These are phyloP conservation scores for Salvia sclarea DNA, from an alignment of 305 asterid species.

Conservation along the genomic window DNA sequence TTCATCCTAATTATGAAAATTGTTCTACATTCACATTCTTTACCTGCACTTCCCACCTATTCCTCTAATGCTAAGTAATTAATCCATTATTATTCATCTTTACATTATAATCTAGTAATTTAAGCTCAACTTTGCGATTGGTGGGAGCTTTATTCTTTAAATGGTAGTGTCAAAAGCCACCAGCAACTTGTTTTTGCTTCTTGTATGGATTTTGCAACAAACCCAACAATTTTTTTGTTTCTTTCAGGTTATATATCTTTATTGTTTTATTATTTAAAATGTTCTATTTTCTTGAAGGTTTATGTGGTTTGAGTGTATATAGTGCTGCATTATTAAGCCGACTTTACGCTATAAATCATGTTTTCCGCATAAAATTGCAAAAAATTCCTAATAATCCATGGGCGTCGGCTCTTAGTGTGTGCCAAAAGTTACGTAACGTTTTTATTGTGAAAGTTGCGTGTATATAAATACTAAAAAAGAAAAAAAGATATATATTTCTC, in stretches of 20 bases:
- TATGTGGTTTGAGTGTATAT: not conserved
- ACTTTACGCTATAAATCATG: constrained; percentile 19
- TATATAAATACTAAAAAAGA: not conserved
- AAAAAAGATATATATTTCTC: not conserved
- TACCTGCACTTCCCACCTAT: too few species aligned
- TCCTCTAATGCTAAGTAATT: not conserved
- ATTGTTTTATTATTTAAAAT: constrained; percentile 27
- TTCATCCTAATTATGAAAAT: not conserved
- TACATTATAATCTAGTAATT: not conserved
- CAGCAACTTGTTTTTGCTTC: constrained; percentile 34
- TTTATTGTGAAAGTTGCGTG: not conserved
- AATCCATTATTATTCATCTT: constrained; percentile 2
- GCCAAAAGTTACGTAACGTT: constrained; percentile 4
- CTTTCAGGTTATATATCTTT: constrained; percentile 19
- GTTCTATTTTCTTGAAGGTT: not conserved
- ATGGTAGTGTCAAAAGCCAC: constrained; percentile 30
- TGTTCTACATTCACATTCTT: constrained; percentile 1
- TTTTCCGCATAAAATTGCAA: constrained; percentile 8
- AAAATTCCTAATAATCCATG: not conserved
- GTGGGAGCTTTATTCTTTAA: constrained; percentile 33
- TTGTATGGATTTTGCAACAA: constrained; percentile 44
- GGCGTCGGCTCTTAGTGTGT: not conserved
- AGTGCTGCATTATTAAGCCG: constrained; percentile 34
- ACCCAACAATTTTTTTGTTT: constrained; percentile 21
- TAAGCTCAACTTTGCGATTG: constrained; percentile 19